Evolutionary conservation across 257 asterid genomes (phyloP).

Genomic region (Henckelia pumila): DNA sequence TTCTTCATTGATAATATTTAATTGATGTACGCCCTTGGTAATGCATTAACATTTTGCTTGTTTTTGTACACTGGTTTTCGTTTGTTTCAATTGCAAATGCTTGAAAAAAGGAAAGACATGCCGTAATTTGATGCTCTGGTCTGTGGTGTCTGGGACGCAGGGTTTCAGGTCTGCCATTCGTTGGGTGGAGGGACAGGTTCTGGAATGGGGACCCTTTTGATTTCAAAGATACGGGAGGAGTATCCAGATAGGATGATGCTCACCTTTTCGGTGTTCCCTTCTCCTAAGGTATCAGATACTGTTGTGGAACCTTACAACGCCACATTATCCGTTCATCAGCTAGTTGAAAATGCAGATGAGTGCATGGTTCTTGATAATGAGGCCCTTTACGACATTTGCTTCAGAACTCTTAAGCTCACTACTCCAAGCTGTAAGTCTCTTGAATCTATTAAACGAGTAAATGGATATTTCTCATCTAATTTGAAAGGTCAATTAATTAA

Average conservation of each 20-base stretch:
- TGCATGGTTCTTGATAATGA: not conserved
- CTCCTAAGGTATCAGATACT: not conserved
- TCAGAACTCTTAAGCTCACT: not conserved
- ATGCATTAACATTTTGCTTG: not conserved
- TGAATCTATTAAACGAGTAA: too few species aligned
- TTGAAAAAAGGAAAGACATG: not conserved
- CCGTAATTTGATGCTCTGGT: not conserved
- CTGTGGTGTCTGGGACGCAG: not conserved
- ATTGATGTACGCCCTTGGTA: not conserved
- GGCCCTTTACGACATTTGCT: not conserved
- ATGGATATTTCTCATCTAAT: not conserved
- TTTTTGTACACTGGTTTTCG: not conserved
- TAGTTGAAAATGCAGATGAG: not conserved
- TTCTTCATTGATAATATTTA: not conserved
- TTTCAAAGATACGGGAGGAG: not conserved
- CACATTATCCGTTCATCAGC: not conserved
- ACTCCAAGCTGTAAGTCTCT: not conserved
- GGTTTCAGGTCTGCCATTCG: not conserved
- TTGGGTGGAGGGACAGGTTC: not conserved
- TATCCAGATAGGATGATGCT: not conserved
- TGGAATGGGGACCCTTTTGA: not conserved
- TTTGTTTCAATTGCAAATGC: not conserved
- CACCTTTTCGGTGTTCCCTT: not conserved
- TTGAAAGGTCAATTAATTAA: not conserved
- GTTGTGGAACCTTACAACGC: not conserved